phyloP scores from a whole-genome alignment of 331 rosid species.

The Malus hybrid region DNA sequence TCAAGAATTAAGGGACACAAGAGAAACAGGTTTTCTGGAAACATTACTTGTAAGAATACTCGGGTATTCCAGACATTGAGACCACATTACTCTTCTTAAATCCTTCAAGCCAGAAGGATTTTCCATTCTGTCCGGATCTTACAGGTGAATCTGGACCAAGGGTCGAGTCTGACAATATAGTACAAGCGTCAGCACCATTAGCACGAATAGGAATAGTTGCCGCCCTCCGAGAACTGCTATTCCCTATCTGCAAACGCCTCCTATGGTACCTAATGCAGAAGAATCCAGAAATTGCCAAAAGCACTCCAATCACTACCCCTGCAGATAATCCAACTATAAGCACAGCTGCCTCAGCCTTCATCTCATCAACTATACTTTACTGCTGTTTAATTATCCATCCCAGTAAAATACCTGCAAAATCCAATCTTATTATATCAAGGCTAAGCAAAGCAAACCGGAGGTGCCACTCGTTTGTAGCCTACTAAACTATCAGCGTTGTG shows the following conservation, averaged over 20 bases:
- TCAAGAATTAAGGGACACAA: conserved; percentile 1
- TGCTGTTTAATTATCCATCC: conserved; percentile 40
- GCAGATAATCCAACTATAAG: conserved; percentile 84
- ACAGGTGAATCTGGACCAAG: conserved; percentile 92
- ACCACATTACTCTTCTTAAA: conserved; percentile 65
- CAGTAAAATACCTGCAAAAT: conserved; percentile 46
- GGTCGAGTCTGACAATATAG: conserved; percentile 78
- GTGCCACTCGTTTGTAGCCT: neutral
- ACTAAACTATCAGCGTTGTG: conserved; percentile 6
- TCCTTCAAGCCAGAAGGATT: conserved; percentile 76
- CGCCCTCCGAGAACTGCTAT: conserved; percentile 88
- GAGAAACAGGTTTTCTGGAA: conserved; percentile 5
- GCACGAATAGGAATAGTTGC: conserved; percentile 79
- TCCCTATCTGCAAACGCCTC: conserved; percentile 80
- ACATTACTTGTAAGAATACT: conserved; percentile 82
- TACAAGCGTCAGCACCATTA: conserved; percentile 80
- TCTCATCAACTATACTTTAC: conserved; percentile 30
- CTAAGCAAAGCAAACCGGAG: neutral
- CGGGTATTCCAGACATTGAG: conserved; percentile 86
- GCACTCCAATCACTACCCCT: conserved; percentile 88
- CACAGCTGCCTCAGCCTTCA: conserved; percentile 84
- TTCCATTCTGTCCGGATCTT: conserved; percentile 56
- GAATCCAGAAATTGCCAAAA: conserved; percentile 69
- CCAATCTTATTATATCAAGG: conserved; percentile 9
- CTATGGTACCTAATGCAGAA: conserved; percentile 77